phyloP scores from a whole-genome alignment of 2,329 filamentous ascomycete species.

The Annulohypoxylon truncatum region DNA sequence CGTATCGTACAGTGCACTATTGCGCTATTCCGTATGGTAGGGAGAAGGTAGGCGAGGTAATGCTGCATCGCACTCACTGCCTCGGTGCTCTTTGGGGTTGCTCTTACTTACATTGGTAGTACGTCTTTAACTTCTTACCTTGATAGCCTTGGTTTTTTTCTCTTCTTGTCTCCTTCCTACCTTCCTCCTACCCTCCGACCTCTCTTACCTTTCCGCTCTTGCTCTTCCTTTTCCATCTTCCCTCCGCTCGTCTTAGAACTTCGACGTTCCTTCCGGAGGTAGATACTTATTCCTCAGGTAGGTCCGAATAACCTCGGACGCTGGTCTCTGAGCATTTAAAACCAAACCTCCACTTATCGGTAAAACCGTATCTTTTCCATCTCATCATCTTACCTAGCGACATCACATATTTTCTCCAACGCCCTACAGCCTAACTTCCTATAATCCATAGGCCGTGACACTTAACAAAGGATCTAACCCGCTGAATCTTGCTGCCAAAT shows the following conservation, averaged over 20 bases:
- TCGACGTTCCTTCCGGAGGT: slow-evolving; percentile 21
- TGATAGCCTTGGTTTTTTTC: slow-evolving; percentile 27
- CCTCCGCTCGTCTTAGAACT: slow-evolving; percentile 6
- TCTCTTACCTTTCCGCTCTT: slow-evolving; percentile 9
- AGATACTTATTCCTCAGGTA: slow-evolving; percentile 18
- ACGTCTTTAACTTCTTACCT: slow-evolving; percentile 16
- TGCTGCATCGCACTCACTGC: slow-evolving; percentile 29
- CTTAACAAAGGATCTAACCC: slow-evolving; percentile 1
- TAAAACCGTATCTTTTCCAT: slow-evolving; percentile 15
- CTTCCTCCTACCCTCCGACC: slow-evolving; percentile 1
- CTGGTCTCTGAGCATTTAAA: slow-evolving; percentile 7
- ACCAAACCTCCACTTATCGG: slow-evolving; percentile 2
- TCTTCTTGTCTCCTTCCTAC: slow-evolving; percentile 28
- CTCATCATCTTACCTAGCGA: slow-evolving; percentile 9
- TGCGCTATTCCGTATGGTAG: slow-evolving; percentile 7
- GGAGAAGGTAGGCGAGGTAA: slow-evolving; percentile 6
- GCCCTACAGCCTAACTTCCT: slow-evolving; percentile 14
- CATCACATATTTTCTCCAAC: slow-evolving; percentile 9
- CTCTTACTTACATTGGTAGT: slow-evolving; percentile 14
- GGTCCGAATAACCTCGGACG: slow-evolving; percentile 24
- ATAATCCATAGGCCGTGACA: slow-evolving; percentile 9
- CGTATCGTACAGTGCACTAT: slow-evolving; percentile 9
- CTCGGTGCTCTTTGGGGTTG: not conserved
- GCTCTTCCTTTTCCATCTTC: not conserved
- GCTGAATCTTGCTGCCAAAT: not conserved